phyloP scores from a whole-genome alignment of 2,329 filamentous ascomycete species.

The Leptographium radiaticola region DNA sequence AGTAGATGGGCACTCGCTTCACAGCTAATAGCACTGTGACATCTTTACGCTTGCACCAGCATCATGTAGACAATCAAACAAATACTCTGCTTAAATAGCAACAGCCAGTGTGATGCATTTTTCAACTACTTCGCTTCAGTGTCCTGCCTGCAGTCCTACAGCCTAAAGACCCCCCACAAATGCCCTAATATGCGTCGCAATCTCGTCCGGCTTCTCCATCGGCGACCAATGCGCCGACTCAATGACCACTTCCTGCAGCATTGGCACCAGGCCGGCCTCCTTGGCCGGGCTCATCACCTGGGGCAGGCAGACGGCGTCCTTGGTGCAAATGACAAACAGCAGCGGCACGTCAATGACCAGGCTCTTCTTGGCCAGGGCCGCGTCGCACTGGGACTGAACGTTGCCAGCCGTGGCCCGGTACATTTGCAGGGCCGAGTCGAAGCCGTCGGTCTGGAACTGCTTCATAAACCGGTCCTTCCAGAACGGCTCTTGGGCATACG shows the following conservation, averaged over 20 bases:
- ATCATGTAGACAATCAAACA: no score
- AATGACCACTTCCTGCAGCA: conserved; percentile 12
- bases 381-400: conserved; percentile 14
- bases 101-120: no score
- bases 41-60: no score
- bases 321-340: conserved; percentile 15
- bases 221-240: conserved; percentile 19
- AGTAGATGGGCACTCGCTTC: no score
- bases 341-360: conserved; percentile 15
- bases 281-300: conserved; percentile 11
- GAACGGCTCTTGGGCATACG: conserved; percentile 15
- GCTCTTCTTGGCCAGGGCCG: conserved; percentile 7
- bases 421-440: conserved; percentile 17
- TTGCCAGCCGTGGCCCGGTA: conserved; percentile 14
- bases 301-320: conserved; percentile 16
- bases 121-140: no score
- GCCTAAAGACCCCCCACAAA: background rate
- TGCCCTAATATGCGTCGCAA: conserved; percentile 7
- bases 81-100: no score
- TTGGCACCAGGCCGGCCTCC: conserved; percentile 14
- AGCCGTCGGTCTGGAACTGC: conserved; percentile 14
- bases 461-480: conserved; percentile 15
- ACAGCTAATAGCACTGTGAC: no score
- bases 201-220: conserved; percentile 16
- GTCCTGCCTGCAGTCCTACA: no score